Base-by-base conservation (phyloP, 257 asterid genomes). In the Nicotiana noctiflora region DNA sequence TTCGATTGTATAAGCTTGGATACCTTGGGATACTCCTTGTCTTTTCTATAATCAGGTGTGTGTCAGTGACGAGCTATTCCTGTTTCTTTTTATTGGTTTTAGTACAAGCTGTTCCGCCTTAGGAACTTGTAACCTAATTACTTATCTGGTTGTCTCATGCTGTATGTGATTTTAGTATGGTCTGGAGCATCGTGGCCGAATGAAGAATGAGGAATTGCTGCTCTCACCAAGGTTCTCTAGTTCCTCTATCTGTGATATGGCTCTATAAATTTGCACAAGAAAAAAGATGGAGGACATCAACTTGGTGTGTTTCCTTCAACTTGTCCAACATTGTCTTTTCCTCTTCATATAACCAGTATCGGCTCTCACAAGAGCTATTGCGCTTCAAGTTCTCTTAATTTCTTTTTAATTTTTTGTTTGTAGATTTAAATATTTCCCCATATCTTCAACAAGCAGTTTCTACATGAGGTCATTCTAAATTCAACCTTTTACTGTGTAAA, bases 1-100 rank as follows among this genome's bases (percentile, higher is more conserved):
- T 89, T 57, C 84, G 96, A 64, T 62, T 93, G 21, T 90, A 76
- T 89, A 94, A 93, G 93, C 92, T 93, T 59, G 96, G 93, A 67
- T 94, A 91, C 85, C 80, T 88, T 65, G 84, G 87, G 76, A 14
- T 90, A 83, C 84, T 85, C 79, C 79, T 93, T 83, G 88, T 85
- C 34, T 63, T 84, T 79, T 88, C 98, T 13, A 86, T 94, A 88
- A 76, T 89, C 88, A 86, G 90, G 97, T 93, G 89, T 75, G 62
- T 79, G 40, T 66, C 25, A 32, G 4, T 31, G 60, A 27, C 59
- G 13, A 49, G 53, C 70, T 64, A 3, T 63, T 64, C 19, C 17
- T 10, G 15, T 68, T 77, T 13, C 23, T 51, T 75, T 40, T 17
- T 29, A 11, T 10, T 40, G 65, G 5, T n/a, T 34, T 37, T 68